Evolutionary conservation across 140 eudicot genomes (phyloP).

Genomic region (Cichorium intybus): DNA sequence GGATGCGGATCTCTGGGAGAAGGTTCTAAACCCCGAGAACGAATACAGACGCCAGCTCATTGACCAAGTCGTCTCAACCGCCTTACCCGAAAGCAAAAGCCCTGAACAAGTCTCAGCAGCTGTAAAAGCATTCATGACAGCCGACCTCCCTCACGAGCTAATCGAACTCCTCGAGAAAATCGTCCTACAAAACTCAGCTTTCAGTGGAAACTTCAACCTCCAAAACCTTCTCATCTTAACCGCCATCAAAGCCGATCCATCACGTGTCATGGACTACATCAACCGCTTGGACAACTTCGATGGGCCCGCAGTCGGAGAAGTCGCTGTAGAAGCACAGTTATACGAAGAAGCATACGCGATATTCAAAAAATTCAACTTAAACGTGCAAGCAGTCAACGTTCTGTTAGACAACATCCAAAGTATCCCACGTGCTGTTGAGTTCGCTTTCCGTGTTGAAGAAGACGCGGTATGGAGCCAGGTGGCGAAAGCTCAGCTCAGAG

Average conservation of each 20-base stretch:
- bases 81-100: conserved; percentile 95
- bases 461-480: conserved; percentile 99
- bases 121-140: conserved; percentile 96
- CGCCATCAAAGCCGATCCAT: conserved; percentile 94
- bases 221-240: conserved; percentile 93
- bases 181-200: conserved; percentile 96
- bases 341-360: conserved; percentile 96
- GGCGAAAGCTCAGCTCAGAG: conserved; percentile 90
- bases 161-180: conserved; percentile 96
- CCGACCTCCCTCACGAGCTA: conserved; percentile 94
- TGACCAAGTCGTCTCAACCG: conserved; percentile 98
- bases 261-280: conserved; percentile 95
- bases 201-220: conserved; percentile 96
- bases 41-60: conserved; percentile 95
- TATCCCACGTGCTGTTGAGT: conserved; percentile 91
- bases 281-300: conserved; percentile 94
- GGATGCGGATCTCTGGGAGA: conserved; percentile 94
- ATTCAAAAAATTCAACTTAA: conserved; percentile 89
- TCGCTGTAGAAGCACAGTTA: conserved; percentile 93
- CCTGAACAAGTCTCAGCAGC: conserved; percentile 99
- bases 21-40: conserved; percentile 91
- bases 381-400: conserved; percentile 96
- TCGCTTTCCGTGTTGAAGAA: conserved; percentile 98
- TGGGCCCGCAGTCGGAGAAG: conserved; percentile 99
- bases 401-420: conserved; percentile 74